Evolutionary conservation across 2,329 filamentous ascomycete species (phyloP).

Genomic region (Neoarthrinium moseri): DNA sequence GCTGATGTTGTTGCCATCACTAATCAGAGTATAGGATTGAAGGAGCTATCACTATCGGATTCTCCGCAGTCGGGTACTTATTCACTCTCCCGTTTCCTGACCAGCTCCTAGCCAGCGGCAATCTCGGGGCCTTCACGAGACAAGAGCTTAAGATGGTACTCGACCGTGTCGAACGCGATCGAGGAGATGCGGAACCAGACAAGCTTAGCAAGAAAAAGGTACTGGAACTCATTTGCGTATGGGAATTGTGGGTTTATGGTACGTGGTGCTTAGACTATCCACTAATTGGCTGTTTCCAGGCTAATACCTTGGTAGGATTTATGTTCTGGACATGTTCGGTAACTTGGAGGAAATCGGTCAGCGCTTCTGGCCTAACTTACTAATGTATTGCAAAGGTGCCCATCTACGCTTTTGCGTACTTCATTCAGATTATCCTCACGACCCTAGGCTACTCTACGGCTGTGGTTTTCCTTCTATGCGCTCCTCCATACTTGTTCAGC

Average conservation of each 20-base stretch:
- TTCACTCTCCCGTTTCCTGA: neutral
- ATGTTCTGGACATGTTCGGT: neutral
- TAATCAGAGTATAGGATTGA: neutral
- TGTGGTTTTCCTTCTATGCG: neutral
- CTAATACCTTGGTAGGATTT: no score
- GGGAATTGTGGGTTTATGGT: neutral
- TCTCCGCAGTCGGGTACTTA: neutral
- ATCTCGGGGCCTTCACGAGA: neutral
- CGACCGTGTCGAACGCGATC: neutral
- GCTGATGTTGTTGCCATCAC: neutral
- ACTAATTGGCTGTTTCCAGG: no score
- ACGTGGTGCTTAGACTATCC: neutral
- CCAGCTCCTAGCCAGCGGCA: neutral
- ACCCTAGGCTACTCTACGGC: neutral
- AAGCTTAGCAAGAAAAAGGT: neutral
- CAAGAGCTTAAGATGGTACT: neutral
- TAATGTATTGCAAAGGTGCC: neutral
- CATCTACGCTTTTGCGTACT: neutral
- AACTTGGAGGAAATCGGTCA: neutral
- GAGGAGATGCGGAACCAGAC: neutral
- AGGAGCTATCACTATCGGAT: neutral
- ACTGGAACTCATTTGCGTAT: neutral
- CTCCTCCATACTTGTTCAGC: neutral
- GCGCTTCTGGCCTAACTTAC: neutral
- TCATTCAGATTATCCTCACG: neutral